These are phyloP conservation scores for Colletotrichum acutatum DNA, from an alignment of 2,329 filamentous ascomycete genomes.

Conservation along the genomic window DNA sequence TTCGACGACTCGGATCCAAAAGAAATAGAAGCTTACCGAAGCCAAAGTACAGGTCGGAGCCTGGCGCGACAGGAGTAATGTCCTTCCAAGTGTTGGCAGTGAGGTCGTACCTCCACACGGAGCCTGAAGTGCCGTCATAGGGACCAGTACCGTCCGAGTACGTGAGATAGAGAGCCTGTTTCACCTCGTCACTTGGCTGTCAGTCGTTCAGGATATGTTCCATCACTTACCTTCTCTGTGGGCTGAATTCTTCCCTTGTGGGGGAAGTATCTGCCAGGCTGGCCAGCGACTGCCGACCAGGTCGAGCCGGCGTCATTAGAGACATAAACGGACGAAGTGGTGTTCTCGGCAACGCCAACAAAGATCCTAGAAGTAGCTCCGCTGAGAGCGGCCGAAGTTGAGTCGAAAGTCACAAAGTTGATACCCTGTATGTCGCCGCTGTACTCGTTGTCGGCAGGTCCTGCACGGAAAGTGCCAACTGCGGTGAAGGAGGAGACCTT, in stretches of 20 bases:
- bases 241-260: conserved; percentile 65
- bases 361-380: conserved; percentile 67
- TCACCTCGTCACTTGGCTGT: conserved; percentile 62
- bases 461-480: conserved; percentile 61
- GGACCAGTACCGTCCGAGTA: conserved; percentile 67
- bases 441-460: conserved; percentile 53
- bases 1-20: not conserved
- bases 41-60: conserved; percentile 59
- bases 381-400: conserved; percentile 55
- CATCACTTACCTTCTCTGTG: conserved; percentile 61
- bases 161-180: conserved; percentile 58
- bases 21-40: conserved; percentile 52
- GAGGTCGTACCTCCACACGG: conserved; percentile 66
- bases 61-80: conserved; percentile 63
- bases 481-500: conserved; percentile 66
- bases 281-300: conserved; percentile 60
- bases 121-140: conserved; percentile 65
- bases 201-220: conserved; percentile 65
- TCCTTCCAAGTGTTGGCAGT: conserved; percentile 60
- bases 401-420: conserved; percentile 66
- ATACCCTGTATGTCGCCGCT: conserved; percentile 58
- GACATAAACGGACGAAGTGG: conserved; percentile 63
- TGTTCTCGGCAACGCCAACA: conserved; percentile 65
- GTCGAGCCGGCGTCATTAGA: conserved; percentile 64
- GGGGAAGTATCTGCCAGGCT: conserved; percentile 62